phyloP scores from a whole-genome alignment of 1,284 basidiomycete genomes.

The Apiotrichum gracile region DNA sequence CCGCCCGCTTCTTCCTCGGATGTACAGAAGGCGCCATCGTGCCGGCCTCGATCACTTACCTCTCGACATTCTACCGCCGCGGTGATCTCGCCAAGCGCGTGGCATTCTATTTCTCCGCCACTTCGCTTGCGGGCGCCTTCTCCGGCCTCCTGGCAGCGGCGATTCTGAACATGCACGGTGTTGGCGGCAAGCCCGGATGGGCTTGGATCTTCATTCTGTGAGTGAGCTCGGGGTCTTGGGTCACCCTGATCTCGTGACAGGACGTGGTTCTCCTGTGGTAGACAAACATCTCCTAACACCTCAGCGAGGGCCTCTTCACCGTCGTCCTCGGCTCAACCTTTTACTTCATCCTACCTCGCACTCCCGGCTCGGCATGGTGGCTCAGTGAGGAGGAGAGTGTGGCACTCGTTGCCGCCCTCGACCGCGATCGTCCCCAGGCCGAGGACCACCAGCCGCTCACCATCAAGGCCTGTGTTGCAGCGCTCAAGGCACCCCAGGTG shows the following conservation, averaged over 20 bases:
- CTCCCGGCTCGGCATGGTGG: constrained; percentile 45
- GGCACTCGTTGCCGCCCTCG: constrained; percentile 38
- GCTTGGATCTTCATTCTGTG: constrained; percentile 54
- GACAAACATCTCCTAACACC: background rate
- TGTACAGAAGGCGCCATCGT: constrained; percentile 62
- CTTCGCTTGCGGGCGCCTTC: constrained; percentile 49
- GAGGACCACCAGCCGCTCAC: constrained; percentile 50
- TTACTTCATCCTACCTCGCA: constrained; percentile 50
- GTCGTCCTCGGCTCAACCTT: constrained; percentile 49
- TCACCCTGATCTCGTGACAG: no score
- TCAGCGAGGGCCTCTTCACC: constrained; percentile 46
- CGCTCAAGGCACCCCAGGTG: constrained; percentile 21
- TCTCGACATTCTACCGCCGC: constrained; percentile 54
- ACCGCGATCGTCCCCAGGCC: constrained; percentile 15
- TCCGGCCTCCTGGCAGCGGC: constrained; percentile 51
- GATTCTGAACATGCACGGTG: constrained; percentile 50
- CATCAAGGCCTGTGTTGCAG: constrained; percentile 48
- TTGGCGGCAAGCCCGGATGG: constrained; percentile 49
- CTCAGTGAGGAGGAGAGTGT: constrained; percentile 49
- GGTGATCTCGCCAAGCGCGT: constrained; percentile 52
- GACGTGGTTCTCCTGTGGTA: no score
- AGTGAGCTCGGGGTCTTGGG: no score
- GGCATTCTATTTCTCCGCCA: constrained; percentile 53
- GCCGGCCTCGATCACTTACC: constrained; percentile 48
- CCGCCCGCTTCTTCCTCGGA: constrained; percentile 60